These are phyloP conservation scores for Nothophoma quercina DNA, from an alignment of 2,329 filamentous ascomycete species.

Conservation along the genomic window DNA sequence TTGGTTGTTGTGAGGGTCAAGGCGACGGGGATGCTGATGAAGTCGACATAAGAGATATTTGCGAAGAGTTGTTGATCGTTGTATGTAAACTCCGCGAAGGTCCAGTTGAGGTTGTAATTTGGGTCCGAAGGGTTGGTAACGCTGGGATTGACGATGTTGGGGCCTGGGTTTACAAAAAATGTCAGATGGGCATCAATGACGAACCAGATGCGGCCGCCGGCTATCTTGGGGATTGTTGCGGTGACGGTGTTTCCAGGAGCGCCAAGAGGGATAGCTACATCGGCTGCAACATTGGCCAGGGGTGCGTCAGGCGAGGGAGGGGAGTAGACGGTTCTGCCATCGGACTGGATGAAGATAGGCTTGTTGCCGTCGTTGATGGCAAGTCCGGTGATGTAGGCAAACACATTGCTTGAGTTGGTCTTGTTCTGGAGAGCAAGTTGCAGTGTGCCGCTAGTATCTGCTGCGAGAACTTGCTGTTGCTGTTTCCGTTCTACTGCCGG, in stretches of 20 bases:
- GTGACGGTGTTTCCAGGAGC: slow-evolving; percentile 65
- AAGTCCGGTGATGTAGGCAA: slow-evolving; percentile 74
- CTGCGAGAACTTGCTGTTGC: slow-evolving; percentile 37
- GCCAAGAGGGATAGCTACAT: slow-evolving; percentile 71
- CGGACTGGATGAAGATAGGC: slow-evolving; percentile 69
- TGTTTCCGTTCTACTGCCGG: slow-evolving; percentile 9
- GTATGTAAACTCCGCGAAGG: slow-evolving; percentile 58
- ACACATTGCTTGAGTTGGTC: slow-evolving; percentile 66
- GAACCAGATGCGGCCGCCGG: slow-evolving; percentile 77
- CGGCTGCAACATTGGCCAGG: slow-evolving; percentile 60
- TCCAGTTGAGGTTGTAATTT: slow-evolving; percentile 55
- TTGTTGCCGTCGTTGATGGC: slow-evolving; percentile 67
- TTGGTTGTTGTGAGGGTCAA: slow-evolving; percentile 55
- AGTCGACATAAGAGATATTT: slow-evolving; percentile 77
- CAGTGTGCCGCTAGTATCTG: slow-evolving; percentile 54
- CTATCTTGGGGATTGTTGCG: slow-evolving; percentile 73
- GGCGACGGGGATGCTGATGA: slow-evolving; percentile 61
- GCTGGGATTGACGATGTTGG: slow-evolving; percentile 77
- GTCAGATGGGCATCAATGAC: slow-evolving; percentile 66
- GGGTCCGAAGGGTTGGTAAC: slow-evolving; percentile 68
- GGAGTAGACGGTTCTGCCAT: slow-evolving; percentile 71
- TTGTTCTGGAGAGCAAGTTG: slow-evolving; percentile 71
- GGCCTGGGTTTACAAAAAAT: slow-evolving; percentile 75
- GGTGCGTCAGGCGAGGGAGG: slow-evolving; percentile 65
- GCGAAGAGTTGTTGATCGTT: slow-evolving; percentile 58